Percentiles rank a stretch among this genome's conserved stretches.
Conservation (phyloP, 495 filamentous ascomycete genomes). For the Penicillium cinerascens region DNA sequence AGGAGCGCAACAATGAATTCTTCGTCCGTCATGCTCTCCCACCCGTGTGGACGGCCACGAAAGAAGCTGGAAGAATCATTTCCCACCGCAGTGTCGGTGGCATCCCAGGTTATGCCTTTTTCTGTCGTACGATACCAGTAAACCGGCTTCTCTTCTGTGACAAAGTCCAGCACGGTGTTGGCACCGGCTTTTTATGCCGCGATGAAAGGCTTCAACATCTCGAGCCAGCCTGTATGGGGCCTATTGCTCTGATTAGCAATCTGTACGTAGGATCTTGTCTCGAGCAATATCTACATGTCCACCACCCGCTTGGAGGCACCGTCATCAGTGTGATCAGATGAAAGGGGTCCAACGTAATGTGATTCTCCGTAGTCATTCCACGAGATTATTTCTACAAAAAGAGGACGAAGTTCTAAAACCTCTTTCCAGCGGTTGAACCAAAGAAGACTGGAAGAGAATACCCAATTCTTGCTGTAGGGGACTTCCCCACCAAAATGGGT, state of each 20-base stretch:
- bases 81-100: constrained; percentile 30
- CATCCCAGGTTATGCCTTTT: constrained; percentile 27
- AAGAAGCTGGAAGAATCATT: constrained; percentile 44
- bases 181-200: constrained; percentile 54
- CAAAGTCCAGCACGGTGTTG: constrained; percentile 20
- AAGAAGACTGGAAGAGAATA: constrained; percentile 45
- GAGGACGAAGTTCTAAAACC: constrained; percentile 43
- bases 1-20: constrained; percentile 56
- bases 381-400: constrained; percentile 56
- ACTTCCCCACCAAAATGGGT: constrained; percentile 38
- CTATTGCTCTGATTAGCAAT: background rate
- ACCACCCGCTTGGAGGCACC: constrained; percentile 57
- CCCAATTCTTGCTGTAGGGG: constrained; percentile 50
- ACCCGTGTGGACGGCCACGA: constrained; percentile 48
- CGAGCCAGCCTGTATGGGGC: constrained; percentile 40
- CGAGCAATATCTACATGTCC: constrained; percentile 36
- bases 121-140: constrained; percentile 47
- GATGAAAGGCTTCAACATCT: constrained; percentile 50
- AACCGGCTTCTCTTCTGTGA: constrained; percentile 42
- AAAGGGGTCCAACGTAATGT: constrained; percentile 48
- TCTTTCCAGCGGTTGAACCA: constrained; percentile 52
- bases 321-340: constrained; percentile 48
- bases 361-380: constrained; percentile 68
- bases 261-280: background rate
- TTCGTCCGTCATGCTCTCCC: constrained; percentile 43